Evolutionary conservation across 768 basidiomycete species (phyloP).

Genomic region (Obba rivulosa): DNA sequence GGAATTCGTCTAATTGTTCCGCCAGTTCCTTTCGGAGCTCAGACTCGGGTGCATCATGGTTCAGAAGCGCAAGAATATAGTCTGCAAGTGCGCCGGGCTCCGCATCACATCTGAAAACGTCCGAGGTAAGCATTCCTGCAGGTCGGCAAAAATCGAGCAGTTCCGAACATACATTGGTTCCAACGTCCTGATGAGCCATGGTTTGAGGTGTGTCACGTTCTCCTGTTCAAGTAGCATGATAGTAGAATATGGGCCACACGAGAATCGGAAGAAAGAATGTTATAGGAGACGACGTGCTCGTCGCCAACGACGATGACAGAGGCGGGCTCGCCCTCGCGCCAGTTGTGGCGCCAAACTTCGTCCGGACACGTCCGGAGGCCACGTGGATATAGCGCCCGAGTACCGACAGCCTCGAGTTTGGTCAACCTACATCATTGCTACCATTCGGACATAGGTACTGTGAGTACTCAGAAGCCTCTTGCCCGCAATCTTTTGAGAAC

Average conservation of each 20-base stretch:
- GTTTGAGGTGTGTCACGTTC: constrained; percentile 64
- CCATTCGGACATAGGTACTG: too few species aligned
- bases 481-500: too few species aligned
- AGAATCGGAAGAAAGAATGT: not conserved
- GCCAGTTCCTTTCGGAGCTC: constrained; percentile 79
- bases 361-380: constrained; percentile 1
- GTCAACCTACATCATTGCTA: not conserved
- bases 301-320: constrained; percentile 7
- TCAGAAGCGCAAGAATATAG: constrained; percentile 89
- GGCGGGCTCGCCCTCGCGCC: not conserved
- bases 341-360: constrained; percentile 16
- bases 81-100: constrained; percentile 92
- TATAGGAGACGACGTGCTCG: constrained; percentile 5
- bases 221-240: constrained; percentile 72
- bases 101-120: constrained; percentile 79
- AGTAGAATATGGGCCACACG: constrained; percentile 2
- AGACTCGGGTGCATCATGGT: constrained; percentile 78
- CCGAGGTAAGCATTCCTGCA: constrained; percentile 6
- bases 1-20: constrained; percentile 82
- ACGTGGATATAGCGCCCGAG: not conserved
- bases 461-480: too few species aligned
- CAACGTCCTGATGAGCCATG: constrained; percentile 84
- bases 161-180: constrained; percentile 77
- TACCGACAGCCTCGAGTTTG: not conserved
- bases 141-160: not conserved